phyloP scores from a whole-genome alignment of 306 rosid species.

The Elaeagnus macrophylla region DNA sequence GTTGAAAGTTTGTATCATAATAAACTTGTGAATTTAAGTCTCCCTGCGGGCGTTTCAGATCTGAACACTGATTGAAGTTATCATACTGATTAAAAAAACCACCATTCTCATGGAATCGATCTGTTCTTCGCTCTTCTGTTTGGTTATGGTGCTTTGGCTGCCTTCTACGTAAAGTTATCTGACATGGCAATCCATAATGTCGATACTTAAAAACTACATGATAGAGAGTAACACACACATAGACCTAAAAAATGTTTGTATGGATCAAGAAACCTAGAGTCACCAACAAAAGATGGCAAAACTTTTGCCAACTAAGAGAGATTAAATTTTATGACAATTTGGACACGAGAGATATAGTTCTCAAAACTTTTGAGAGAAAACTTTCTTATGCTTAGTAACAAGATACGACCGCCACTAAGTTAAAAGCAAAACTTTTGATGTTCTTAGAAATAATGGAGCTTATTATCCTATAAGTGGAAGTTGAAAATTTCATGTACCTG shows the following conservation, averaged over 20 bases:
- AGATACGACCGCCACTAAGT: too few relatives aligned
- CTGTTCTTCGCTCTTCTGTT: constrained; percentile 29
- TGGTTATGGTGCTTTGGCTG: constrained; percentile 21
- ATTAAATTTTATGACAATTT: neutral
- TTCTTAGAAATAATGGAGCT: too few relatives aligned
- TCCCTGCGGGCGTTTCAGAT: constrained; percentile 25
- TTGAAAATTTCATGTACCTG: constrained; percentile 31
- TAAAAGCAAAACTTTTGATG: too few relatives aligned
- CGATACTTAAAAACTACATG: neutral
- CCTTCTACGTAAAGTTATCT: constrained; percentile 29
- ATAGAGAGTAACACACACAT: neutral
- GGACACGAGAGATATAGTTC: too few relatives aligned
- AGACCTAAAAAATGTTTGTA: neutral
- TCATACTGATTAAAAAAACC: constrained; percentile 20
- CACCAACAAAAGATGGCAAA: neutral
- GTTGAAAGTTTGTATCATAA: constrained; percentile 30
- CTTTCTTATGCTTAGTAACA: too few relatives aligned
- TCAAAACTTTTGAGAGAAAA: too few relatives aligned
- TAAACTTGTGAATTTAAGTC: constrained; percentile 29
- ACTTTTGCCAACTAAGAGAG: neutral
- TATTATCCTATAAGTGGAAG: too few relatives aligned
- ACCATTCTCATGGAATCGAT: constrained; percentile 27
- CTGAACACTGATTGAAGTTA: constrained; percentile 22
- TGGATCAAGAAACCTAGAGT: neutral
- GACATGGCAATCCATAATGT: constrained; percentile 15